Base-by-base conservation (phyloP, 306 rosid genomes). In the Corylus americana region DNA sequence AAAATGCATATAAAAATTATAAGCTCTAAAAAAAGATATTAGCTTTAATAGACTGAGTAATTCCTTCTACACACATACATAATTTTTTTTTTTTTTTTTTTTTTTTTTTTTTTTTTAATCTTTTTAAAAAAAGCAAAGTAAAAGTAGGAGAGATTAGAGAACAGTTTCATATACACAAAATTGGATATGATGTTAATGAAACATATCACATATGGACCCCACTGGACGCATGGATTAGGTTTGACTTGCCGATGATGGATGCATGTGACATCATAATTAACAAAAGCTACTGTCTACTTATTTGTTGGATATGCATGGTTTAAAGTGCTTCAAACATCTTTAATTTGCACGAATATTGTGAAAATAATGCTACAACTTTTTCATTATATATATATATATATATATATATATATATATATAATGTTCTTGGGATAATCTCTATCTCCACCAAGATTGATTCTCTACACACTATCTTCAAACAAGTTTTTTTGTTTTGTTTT, bases 261-360 rank as follows among this genome's bases (percentile, higher is more conserved):
- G n/a, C 84, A 82, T 76, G 86, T 82, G 83, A 82, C 79, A 79
- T 89, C 85, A 83, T 13, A 55, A 87, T 89, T 86, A 85, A 87
- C 81, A 42, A 86, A 84, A 87, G 77, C 86, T 31, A 62, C 77
- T 79, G 81, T 61, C 82, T 79, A 79, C 70, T 45, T 80, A 63
- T 55, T 74, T 74, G 48, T 42, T 67, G 67, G 75, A 83, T 78
- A 55, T 84, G 81, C 85, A 8, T 82, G 81, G 74, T 70, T 78
- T 70, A 18, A 71, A 63, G 29, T 63, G 72, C 66, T 68, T 82
- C 49, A 37, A 51, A 44, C 57, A 70, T 76, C 55, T 77, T 85
- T 84, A 31, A 31, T 31, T 31, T 58, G 47, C 48, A 66, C 73
- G 39, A 81, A 68, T 58, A 55, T 66, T 20, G 18, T 18, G 4